Percentiles rank a stretch among this genome's conserved stretches.
Evolutionary conservation across 2,329 filamentous ascomycete genomes (phyloP).

Genomic region (Diaporthe vexans): DNA sequence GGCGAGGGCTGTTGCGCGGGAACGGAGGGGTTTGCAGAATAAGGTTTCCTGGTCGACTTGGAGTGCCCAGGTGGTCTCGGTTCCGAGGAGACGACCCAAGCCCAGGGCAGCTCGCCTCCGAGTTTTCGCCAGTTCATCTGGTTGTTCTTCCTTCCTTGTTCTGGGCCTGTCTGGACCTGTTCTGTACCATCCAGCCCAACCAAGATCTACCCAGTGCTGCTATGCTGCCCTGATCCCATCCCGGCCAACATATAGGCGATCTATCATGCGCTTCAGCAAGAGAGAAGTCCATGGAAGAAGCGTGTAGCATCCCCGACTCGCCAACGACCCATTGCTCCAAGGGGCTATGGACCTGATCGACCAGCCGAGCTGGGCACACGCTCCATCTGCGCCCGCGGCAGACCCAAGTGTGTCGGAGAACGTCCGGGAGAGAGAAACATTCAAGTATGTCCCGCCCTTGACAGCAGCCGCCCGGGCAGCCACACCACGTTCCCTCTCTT

Average conservation of each 20-base stretch:
- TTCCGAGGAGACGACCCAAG: not conserved
- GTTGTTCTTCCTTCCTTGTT: conserved; percentile 4
- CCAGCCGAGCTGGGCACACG: conserved; percentile 32
- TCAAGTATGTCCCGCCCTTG: conserved; percentile 43
- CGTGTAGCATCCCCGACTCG: conserved; percentile 31
- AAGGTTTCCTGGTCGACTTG: conserved; percentile 19
- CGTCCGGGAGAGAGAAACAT: conserved; percentile 46
- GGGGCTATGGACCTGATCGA: conserved; percentile 37
- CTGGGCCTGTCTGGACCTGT: conserved; percentile 7
- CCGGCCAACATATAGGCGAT: conserved; percentile 6
- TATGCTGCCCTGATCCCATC: conserved; percentile 16
- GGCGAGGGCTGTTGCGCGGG: not conserved
- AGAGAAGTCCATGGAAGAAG: conserved; percentile 30
- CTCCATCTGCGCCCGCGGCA: conserved; percentile 12
- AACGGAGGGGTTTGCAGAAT: not conserved
- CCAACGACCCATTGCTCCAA: conserved; percentile 33
- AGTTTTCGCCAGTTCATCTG: conserved; percentile 24
- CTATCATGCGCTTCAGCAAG: conserved; percentile 25
- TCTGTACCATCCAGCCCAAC: not conserved
- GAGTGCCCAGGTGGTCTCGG: conserved; percentile 6
- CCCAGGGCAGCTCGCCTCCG: not conserved
- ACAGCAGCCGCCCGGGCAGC: not conserved
- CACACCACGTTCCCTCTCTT: not conserved
- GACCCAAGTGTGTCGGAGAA: conserved; percentile 26
- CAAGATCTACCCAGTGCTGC: not conserved